These are phyloP conservation scores for Cystofilobasidium macerans DNA, from an alignment of 768 basidiomycete species.

Conservation along the genomic window DNA sequence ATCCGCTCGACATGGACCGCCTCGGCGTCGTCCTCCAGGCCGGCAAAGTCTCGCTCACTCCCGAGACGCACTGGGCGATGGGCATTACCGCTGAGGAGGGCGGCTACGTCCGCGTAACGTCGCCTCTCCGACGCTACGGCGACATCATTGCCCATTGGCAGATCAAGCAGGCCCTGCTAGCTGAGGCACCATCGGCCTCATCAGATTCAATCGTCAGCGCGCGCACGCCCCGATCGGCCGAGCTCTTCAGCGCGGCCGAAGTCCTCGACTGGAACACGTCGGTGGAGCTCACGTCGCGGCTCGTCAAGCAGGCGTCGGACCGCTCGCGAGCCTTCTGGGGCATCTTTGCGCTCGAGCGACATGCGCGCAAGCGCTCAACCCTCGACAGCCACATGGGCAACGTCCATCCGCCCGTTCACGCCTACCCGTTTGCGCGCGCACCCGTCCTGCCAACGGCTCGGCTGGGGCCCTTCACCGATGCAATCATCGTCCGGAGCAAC, in stretches of 20 bases:
- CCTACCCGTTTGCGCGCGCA: neutral
- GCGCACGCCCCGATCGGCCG: neutral
- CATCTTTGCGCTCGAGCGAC: slow-evolving; percentile 12
- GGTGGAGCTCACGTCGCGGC: slow-evolving; percentile 2
- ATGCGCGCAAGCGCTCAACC: slow-evolving; percentile 5
- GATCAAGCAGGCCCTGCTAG: slow-evolving; percentile 58
- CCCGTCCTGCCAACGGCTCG: slow-evolving; percentile 3
- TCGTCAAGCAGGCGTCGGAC: slow-evolving; percentile 2
- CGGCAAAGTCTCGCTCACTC: slow-evolving; percentile 8
- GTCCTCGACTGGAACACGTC: neutral
- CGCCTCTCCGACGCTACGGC: slow-evolving; percentile 70
- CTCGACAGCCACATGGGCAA: slow-evolving; percentile 4
- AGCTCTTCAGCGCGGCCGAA: neutral
- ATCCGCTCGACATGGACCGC: slow-evolving; percentile 28
- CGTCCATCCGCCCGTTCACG: neutral
- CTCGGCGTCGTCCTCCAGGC: slow-evolving; percentile 19
- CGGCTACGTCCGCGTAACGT: slow-evolving; percentile 75
- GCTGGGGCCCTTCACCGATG: slow-evolving; percentile 12
- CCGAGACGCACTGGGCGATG: slow-evolving; percentile 50
- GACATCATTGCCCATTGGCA: slow-evolving; percentile 89
- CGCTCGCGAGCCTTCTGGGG: slow-evolving; percentile 16
- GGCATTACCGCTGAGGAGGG: slow-evolving; percentile 53
- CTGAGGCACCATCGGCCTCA: neutral
- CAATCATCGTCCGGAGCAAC: neutral
- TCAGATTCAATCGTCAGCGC: neutral